These are phyloP conservation scores for Penicillium sp. DNA, from an alignment of 2,329 filamentous ascomycete genomes.

Conservation along the genomic window DNA sequence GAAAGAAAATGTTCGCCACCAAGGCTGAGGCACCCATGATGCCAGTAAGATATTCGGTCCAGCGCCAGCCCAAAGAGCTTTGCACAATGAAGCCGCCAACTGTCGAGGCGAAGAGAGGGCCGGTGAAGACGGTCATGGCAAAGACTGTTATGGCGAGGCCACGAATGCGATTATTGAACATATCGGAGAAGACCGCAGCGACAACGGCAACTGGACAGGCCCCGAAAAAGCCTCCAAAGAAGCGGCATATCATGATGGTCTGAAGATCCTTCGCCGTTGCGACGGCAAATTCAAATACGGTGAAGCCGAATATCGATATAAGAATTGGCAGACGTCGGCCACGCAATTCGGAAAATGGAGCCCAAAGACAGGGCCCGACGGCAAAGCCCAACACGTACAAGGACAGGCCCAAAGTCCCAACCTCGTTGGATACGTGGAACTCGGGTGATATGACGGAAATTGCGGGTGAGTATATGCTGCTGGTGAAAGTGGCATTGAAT, in stretches of 20 bases:
- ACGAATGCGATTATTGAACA: slow-evolving; percentile 51
- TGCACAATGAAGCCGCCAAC: slow-evolving; percentile 55
- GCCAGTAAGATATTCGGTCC: slow-evolving; percentile 53
- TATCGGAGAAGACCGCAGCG: slow-evolving; percentile 57
- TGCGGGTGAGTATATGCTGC: slow-evolving; percentile 70
- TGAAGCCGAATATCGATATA: slow-evolving; percentile 52
- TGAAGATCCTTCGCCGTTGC: slow-evolving; percentile 53
- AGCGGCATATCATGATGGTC: slow-evolving; percentile 53
- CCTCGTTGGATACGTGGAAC: slow-evolving; percentile 55
- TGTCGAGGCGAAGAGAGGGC: slow-evolving; percentile 53
- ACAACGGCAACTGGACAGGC: slow-evolving; percentile 55
- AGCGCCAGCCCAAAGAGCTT: slow-evolving; percentile 52
- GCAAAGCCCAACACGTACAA: slow-evolving; percentile 50
- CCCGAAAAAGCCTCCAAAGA: slow-evolving; percentile 55
- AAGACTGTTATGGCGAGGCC: slow-evolving; percentile 51
- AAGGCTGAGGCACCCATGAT: slow-evolving; percentile 56
- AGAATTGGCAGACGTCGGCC: slow-evolving; percentile 49
- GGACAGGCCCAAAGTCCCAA: slow-evolving; percentile 40
- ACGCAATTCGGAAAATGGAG: slow-evolving; percentile 53
- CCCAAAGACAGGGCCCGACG: slow-evolving; percentile 51
- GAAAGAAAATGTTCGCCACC: slow-evolving; percentile 49
- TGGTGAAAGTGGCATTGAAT: slow-evolving; percentile 53
- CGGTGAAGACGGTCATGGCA: slow-evolving; percentile 52
- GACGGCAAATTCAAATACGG: slow-evolving; percentile 50
- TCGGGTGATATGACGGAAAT: slow-evolving; percentile 56